Conservation (phyloP, 2,329 filamentous ascomycete species). For the Alternaria novae-zelandiae region DNA sequence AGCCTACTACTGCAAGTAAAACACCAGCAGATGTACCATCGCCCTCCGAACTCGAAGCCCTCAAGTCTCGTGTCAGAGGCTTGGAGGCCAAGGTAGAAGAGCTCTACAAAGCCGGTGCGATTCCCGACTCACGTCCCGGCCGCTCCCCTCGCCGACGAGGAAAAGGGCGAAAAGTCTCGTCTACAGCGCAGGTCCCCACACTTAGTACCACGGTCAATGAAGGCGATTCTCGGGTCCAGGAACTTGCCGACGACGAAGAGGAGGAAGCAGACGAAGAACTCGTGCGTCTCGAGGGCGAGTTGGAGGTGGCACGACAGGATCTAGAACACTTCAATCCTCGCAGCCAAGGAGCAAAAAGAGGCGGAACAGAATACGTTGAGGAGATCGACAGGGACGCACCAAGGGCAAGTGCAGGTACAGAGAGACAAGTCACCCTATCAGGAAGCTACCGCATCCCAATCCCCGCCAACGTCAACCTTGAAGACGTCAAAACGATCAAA, state of each 20-base stretch:
- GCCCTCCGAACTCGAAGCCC: conserved; percentile 40
- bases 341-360: conserved; percentile 8
- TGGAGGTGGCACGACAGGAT: conserved; percentile 40
- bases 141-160: conserved; percentile 43
- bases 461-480: conserved; percentile 37
- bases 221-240: conserved; percentile 21
- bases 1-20: background rate
- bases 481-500: conserved; percentile 44
- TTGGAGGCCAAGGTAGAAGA: conserved; percentile 48
- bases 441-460: conserved; percentile 48
- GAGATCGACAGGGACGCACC: conserved; percentile 33
- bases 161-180: conserved; percentile 38
- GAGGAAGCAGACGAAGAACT: conserved; percentile 44
- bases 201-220: conserved; percentile 2
- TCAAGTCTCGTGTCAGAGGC: conserved; percentile 43
- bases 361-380: conserved; percentile 32
- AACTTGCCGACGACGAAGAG: conserved; percentile 20
- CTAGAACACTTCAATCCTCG: conserved; percentile 33
- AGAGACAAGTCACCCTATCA: conserved; percentile 42
- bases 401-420: conserved; percentile 4
- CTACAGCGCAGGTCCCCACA: conserved; percentile 29
- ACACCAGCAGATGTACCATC: conserved; percentile 14
- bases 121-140: conserved; percentile 13
- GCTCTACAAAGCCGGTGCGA: conserved; percentile 30
- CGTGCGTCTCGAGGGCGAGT: conserved; percentile 38